Conservation (phyloP, 176 grass and related monocot species). For the Oryza meridionalis region DNA sequence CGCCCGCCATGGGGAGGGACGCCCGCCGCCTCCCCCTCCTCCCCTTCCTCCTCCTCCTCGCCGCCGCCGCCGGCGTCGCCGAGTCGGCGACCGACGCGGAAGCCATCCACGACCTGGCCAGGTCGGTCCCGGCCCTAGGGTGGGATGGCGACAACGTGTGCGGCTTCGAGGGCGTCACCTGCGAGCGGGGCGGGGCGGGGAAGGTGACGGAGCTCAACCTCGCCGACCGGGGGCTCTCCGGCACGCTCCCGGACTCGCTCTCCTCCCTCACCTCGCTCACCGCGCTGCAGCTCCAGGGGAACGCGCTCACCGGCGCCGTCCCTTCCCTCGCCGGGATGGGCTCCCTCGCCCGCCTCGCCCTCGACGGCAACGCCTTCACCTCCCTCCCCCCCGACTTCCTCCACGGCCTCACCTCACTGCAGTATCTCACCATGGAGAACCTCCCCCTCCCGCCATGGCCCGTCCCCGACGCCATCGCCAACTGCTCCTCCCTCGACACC, state of each 20-base stretch:
- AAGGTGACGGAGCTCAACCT: conserved; percentile 71
- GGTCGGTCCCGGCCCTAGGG: conserved; percentile 50
- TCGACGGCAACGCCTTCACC: conserved; percentile 67
- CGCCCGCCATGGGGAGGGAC: conserved; percentile 58
- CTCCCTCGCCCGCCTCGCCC: conserved; percentile 49
- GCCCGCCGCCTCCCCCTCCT: conserved; percentile 14
- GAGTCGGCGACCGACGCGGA: conserved; percentile 49
- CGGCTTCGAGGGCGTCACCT: conserved; percentile 48
- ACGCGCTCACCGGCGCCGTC: conserved; percentile 52
- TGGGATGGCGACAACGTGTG: conserved; percentile 56
- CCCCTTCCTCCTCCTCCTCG: neutral
- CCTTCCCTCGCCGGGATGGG: conserved; percentile 56
- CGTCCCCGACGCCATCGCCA: conserved; percentile 44
- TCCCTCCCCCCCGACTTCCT: conserved; percentile 62
- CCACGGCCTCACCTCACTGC: conserved; percentile 49
- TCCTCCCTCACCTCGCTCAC: conserved; percentile 58
- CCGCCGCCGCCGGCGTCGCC: conserved; percentile 19
- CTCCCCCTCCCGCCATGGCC: conserved; percentile 60
- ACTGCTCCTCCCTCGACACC: conserved; percentile 38
- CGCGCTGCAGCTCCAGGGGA: conserved; percentile 66
- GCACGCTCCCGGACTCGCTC: conserved; percentile 56
- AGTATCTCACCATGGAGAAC: conserved; percentile 52
- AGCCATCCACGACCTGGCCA: conserved; percentile 62
- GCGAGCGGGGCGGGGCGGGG: conserved; percentile 47
- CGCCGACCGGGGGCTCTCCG: conserved; percentile 38